Conservation (phyloP, 208 protist genomes). For the Wallacemonas sp. region DNA sequence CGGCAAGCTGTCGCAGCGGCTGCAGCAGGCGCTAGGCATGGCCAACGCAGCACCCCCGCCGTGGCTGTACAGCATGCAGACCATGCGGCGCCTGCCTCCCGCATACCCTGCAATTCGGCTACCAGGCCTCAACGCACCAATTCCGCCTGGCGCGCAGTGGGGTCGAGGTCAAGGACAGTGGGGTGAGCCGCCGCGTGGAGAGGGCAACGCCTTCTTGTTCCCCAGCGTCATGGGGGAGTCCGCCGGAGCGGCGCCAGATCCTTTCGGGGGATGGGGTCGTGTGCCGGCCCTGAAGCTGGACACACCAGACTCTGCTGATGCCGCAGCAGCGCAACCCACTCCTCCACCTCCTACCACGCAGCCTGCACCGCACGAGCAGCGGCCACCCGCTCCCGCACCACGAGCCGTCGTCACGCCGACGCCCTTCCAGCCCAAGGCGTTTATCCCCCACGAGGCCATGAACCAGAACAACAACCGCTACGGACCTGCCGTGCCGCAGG, state of each 20-base stretch:
- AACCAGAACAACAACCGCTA: neutral
- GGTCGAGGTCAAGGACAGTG: constrained; percentile 95
- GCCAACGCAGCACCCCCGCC: constrained; percentile 92
- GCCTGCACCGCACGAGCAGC: constrained; percentile 13
- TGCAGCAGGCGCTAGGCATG: constrained; percentile 98
- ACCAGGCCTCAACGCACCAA: constrained; percentile 98
- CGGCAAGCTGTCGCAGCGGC: constrained; percentile 90
- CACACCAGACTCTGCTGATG: constrained; percentile 2
- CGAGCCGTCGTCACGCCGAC: constrained; percentile 50
- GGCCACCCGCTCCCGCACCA: constrained; percentile 13
- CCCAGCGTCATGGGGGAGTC: constrained; percentile 85
- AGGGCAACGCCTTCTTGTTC: constrained; percentile 81
- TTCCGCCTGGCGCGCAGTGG: constrained; percentile 96
- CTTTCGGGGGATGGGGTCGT: constrained; percentile 12
- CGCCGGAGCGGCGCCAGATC: constrained; percentile 26
- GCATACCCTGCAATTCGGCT: constrained; percentile 98
- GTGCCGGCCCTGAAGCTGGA: constrained; percentile 22
- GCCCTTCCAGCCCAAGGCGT: constrained; percentile 72
- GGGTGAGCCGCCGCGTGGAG: constrained; percentile 95
- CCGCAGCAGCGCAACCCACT: neutral
- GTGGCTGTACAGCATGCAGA: constrained; percentile 99
- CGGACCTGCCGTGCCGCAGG: constrained; percentile 41
- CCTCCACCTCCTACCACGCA: neutral
- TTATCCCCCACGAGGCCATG: constrained; percentile 33
- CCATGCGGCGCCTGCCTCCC: constrained; percentile 97